Evolutionary conservation across 805 yeast species (phyloP), one percentile per base, ranked within the genome.

Genomic region (Monosporozyma aerobia): DNA sequence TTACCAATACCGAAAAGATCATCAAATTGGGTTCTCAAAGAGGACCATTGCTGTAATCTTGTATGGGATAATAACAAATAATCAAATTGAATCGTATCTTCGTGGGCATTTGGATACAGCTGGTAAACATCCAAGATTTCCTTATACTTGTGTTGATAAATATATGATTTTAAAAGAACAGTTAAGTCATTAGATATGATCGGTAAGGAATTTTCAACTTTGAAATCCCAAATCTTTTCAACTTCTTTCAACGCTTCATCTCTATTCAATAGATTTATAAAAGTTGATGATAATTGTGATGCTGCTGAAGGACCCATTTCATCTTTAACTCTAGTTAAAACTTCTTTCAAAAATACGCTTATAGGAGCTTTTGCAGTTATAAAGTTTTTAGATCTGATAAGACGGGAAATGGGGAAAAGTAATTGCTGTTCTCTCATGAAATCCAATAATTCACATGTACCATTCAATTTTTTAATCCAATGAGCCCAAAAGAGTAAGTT

Each of bases 21-120:
- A 59, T 81, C 83, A 62, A 85, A 84, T 48, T 77, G 77, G 11
- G 66, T 57, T 63, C 81, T 84, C 53, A 86, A 67, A 7, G 74
- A 67, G 22, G 65, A 65, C 87, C 87, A 85, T 55, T 78, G 74
- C 40, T 72, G 67, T 22, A 69, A 59, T 43, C 67, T 60, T 10
- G 80, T 49, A 54, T 78, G 72, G 0, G 81, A 72, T 11, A 68
- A 58, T 45, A 83, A 68, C 23, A 82, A 56, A 13, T 77, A 69
- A 51, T 76, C 80, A 47, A 75, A 75, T 54, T 78, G 85, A 16
- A 64, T 64, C 9, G 53, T 40, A 46, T 75, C 77, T 51, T 68
- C 63, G 41, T 78, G 83, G 7, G 80, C 67, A 1, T 62, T 52
- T 0, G 76, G 73, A 55, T 71, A 53, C 11, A 60, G 49, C 7